A percentile compares a stretch with the other conserved stretches of the same genome.
These are phyloP conservation scores for Populus hybrid DNA, from an alignment of 441 rosid species.

Conservation along the genomic window DNA sequence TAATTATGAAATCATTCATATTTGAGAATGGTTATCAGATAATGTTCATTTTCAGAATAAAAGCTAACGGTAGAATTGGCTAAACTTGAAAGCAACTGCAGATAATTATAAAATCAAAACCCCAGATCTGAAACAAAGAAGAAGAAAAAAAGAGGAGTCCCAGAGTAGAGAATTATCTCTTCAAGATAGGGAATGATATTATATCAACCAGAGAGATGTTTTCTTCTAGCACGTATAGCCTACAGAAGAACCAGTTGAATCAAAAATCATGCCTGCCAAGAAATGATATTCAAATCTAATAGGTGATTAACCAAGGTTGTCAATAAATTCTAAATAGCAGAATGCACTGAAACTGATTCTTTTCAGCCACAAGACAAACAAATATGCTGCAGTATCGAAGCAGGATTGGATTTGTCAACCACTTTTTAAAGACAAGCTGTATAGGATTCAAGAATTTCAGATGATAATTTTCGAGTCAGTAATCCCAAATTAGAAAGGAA, in stretches of 20 bases:
- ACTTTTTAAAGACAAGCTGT: too few species aligned
- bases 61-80: not conserved
- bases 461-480: not conserved
- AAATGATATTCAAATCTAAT: too few species aligned
- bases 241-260: not conserved
- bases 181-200: not conserved
- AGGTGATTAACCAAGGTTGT: too few species aligned
- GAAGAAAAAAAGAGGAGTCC: too few species aligned
- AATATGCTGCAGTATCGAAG: not conserved
- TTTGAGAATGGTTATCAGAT: not conserved
- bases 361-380: not conserved
- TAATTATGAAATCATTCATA: not conserved
- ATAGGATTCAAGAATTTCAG: not conserved
- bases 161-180: not conserved
- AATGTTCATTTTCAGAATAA: not conserved
- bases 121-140: not conserved
- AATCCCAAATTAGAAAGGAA: not conserved
- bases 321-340: too few species aligned
- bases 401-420: not conserved
- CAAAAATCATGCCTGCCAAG: too few species aligned
- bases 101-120: not conserved
- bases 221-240: not conserved
- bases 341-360: not conserved
- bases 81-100: not conserved
- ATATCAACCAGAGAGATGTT: not conserved